A percentile compares a stretch with the other conserved stretches of the same genome.
Evolutionary conservation across 805 yeast genomes (phyloP).

Genomic region (Brettanomyces anomalus): DNA sequence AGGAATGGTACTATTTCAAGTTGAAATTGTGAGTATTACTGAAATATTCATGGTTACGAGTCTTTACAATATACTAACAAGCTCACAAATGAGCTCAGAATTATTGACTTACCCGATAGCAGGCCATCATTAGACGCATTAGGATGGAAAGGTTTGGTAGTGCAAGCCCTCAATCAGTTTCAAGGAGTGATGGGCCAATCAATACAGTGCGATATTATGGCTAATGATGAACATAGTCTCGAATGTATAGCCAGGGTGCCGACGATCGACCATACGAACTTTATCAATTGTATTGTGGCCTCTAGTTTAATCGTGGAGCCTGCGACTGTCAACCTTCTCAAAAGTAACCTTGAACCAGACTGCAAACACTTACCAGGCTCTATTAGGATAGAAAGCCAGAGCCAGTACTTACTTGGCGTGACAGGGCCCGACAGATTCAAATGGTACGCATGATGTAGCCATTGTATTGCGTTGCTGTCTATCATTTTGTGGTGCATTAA

Average conservation of each 20-base stretch:
- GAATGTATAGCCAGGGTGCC: slow-evolving; percentile 17
- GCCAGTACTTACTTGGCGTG: slow-evolving; percentile 18
- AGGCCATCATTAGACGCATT: slow-evolving; percentile 8
- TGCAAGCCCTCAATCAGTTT: slow-evolving; percentile 13
- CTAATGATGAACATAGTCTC: background rate
- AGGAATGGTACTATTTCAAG: slow-evolving; percentile 11
- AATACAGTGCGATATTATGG: slow-evolving; percentile 18
- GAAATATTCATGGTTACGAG: background rate
- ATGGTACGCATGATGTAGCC: slow-evolving; percentile 10
- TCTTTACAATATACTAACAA: slow-evolving; percentile 2
- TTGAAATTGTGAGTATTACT: slow-evolving; percentile 9
- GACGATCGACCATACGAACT: slow-evolving; percentile 10
- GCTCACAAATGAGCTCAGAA: background rate
- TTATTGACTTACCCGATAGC: background rate
- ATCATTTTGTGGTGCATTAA: no score
- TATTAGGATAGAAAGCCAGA: slow-evolving; percentile 8
- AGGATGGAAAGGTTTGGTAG: slow-evolving; percentile 20
- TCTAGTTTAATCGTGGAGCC: background rate
- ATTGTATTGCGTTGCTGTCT: no score
- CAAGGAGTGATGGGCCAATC: slow-evolving; percentile 22
- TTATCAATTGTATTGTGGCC: slow-evolving; percentile 13
- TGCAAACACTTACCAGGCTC: slow-evolving; percentile 2
- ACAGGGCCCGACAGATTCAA: slow-evolving; percentile 17
- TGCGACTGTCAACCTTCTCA: background rate
- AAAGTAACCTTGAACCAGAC: background rate